A percentile compares a stretch with the other conserved stretches of the same genome.
phyloP scores from a whole-genome alignment of 2,329 filamentous ascomycete genomes.

The Verticillium klebahnii region DNA sequence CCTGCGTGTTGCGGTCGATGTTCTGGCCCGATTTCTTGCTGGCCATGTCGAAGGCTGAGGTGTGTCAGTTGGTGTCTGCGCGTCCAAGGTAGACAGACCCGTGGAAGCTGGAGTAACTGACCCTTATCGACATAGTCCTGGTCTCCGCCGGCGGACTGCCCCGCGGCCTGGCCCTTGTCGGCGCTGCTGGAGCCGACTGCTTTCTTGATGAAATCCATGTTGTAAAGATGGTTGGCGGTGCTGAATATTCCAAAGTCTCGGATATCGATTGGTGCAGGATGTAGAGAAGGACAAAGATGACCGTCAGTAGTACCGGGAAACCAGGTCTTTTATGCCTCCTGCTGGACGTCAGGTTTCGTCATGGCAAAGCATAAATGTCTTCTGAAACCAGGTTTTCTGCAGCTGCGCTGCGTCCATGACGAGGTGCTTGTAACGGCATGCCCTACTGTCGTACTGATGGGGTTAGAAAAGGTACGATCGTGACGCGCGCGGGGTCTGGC shows the following conservation, averaged over 20 bases:
- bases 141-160: conserved; percentile 9
- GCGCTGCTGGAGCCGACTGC: conserved; percentile 1
- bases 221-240: background rate
- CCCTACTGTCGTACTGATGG: background rate
- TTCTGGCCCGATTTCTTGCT: conserved; percentile 30
- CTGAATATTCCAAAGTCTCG: background rate
- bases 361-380: background rate
- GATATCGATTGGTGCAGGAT: background rate
- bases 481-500: background rate
- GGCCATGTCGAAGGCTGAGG: conserved; percentile 21
- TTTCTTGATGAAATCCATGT: conserved; percentile 4
- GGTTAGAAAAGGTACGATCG: background rate
- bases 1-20: conserved; percentile 27
- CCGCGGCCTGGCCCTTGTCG: background rate
- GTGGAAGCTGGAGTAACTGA: conserved; percentile 10
- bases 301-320: background rate
- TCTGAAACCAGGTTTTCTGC: background rate
- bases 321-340: background rate
- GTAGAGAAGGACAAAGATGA: background rate
- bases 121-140: conserved; percentile 35
- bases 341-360: background rate
- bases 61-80: background rate
- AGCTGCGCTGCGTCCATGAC: background rate
- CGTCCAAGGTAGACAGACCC: fast-evolving
- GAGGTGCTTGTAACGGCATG: background rate